Evolutionary conservation across 495 filamentous ascomycete genomes (phyloP).

Genomic region (Penicillium riverlandense): DNA sequence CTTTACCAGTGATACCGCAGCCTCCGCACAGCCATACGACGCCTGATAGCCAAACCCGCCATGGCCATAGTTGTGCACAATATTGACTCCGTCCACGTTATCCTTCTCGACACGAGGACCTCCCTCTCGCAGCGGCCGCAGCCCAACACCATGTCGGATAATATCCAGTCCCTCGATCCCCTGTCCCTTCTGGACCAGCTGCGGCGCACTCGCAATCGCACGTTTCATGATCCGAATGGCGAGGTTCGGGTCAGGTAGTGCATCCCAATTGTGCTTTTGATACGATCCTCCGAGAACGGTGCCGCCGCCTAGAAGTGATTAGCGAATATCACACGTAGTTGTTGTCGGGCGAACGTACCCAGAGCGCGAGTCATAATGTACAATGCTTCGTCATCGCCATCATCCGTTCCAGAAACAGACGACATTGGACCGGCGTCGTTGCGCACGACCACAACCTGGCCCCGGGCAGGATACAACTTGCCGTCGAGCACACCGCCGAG

Average conservation of each 20-base stretch:
- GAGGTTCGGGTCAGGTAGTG: constrained; percentile 69
- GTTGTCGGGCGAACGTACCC: constrained; percentile 28
- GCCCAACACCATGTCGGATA: constrained; percentile 82
- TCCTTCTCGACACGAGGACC: constrained; percentile 84
- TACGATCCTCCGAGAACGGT: constrained; percentile 87
- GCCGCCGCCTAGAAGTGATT: constrained; percentile 41
- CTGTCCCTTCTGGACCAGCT: constrained; percentile 61
- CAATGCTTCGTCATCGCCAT: constrained; percentile 68
- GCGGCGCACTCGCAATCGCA: constrained; percentile 62
- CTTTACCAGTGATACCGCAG: constrained; percentile 63
- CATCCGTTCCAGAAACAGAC: constrained; percentile 67
- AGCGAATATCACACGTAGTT: not conserved
- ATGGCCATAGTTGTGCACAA: constrained; percentile 97
- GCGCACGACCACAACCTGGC: constrained; percentile 82
- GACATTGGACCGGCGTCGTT: constrained; percentile 72
- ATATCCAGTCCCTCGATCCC: constrained; percentile 76
- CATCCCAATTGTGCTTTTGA: constrained; percentile 76
- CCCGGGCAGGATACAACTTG: constrained; percentile 68
- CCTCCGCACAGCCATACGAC: constrained; percentile 74
- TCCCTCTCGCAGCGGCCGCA: constrained; percentile 67
- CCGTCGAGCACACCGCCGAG: constrained; percentile 80
- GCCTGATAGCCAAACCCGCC: constrained; percentile 90
- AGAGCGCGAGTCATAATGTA: constrained; percentile 91
- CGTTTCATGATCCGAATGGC: constrained; percentile 88
- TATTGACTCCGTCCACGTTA: constrained; percentile 56